Base-by-base conservation (phyloP, 106 monocot genomes). In the Dioscorea dumetorum region DNA sequence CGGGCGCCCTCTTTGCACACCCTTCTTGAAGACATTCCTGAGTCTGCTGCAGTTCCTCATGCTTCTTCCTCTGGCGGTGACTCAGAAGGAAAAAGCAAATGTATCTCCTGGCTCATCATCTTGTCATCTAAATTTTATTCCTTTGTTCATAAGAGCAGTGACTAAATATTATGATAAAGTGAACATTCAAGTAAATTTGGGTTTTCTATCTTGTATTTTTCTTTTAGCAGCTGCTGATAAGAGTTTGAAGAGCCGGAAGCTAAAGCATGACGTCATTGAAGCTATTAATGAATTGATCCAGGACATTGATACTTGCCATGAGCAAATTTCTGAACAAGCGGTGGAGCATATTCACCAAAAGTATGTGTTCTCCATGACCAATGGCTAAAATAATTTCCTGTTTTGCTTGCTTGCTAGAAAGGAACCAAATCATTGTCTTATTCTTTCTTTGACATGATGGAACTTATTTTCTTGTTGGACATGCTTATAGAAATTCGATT, bases 261-360 rank as follows among this genome's bases (percentile, higher is more conserved):
- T 97, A 72, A 97, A 97, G 76, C 88, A 86, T 77, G 87, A 84
- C 75, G 84, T 85, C 17, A 97, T 97, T 33, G 97, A 89, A 69
- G 89, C 92, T 66, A 92, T 97, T 64, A 92, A 89, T 87, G 86
- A 86, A 78, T 79, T 97, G 24, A 89, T 97, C 60, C 79, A 79
- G 72, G 97, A 92, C 41, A 97, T 97, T 71, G 88, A 92, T 22
- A 82, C 80, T 66, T 92, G 97, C 74, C 88, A 89, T 73, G 97
- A 97, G 58, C 80, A 78, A 68, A 92, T 97, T 69, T 92, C 97
- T 63, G 97, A 91, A 74, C 97, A 92, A 79, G 92, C 97, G 34
- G 89, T 97, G 67, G 97, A 92, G 76, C 97, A 84, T 61, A 97
- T 97, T 77, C 97, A 97, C 66, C 97, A 97, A 70, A 97, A 97